Evolutionary conservation across 2,329 filamentous ascomycete genomes (phyloP), one percentile per base, ranked within the genome.

Genomic region (Calonectria crousiana): DNA sequence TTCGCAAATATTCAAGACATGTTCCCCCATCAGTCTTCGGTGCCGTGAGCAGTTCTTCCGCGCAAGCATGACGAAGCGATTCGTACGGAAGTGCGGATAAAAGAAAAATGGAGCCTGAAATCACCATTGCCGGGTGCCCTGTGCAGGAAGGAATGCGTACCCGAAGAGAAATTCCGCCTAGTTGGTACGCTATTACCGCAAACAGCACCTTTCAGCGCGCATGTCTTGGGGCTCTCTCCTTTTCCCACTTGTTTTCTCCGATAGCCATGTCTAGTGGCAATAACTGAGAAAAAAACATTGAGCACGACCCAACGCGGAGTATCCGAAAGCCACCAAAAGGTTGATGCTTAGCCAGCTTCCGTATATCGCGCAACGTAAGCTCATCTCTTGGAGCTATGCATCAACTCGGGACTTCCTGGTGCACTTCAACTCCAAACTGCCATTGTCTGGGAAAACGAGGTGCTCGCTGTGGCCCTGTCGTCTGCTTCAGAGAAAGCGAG

Each of bases 401-500:
- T 38, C 70, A 36, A 34, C 44, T 53, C 36, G 49, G 53, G 47
- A 68, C 49, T 62, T 68, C 65, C 66, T 38, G 38, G 56, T 47
- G 28, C 14, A 52, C 67, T 64, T 69, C 71, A 73, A 73, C 67
- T 65, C 67, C 58, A 73, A 73, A 73, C 71, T 69, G 51, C 49
- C 71, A 73, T 66, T 69, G 67, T 76, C 67, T 77, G 71, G 58
- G 64, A 51, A 72, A 75, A 66, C 66, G 74, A 71, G 67, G n/a
- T 69, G 71, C 72, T 72, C 34, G 67, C 53, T 77, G 72, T 68
- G 74, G 30, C 68, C 47, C 44, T 52, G 67, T 78, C 74, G 72
- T 75, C 72, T 58, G 58, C 74, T 68, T 74, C 74, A 78, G 72
- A 78, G 72, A 80, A 73, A 74, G 71, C 65, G 74, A 77, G 71